Evolutionary conservation across 495 filamentous ascomycete genomes (phyloP).

Genomic region (Xylaria flabelliformis): DNA sequence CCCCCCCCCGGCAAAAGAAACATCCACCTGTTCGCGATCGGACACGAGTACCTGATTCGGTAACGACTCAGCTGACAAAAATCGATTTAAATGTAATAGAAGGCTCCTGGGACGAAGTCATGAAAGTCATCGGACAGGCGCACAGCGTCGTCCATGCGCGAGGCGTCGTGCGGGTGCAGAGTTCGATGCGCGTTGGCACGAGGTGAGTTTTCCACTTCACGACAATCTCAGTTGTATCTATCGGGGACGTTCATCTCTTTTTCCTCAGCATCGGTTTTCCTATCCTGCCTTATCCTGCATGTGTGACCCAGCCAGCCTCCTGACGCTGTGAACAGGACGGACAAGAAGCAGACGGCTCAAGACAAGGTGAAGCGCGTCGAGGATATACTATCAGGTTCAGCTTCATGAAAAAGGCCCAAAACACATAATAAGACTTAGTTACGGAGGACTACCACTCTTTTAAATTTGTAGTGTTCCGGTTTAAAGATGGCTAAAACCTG

Average conservation of each 20-base stretch:
- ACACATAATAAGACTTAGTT: neutral
- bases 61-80: no score
- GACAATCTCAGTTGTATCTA: neutral
- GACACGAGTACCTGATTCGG: no score
- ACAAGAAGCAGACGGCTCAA: conserved; percentile 55
- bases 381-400: conserved; percentile 42
- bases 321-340: conserved; percentile 43
- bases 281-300: neutral
- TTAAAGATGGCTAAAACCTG: conserved; percentile 13
- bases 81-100: conserved; percentile 49
- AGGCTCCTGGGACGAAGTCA: conserved; percentile 89
- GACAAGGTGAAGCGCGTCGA: conserved; percentile 56
- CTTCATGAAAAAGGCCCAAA: conserved; percentile 8
- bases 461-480: neutral
- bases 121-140: conserved; percentile 87
- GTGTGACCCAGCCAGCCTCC: neutral
- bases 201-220: conserved; percentile 59
- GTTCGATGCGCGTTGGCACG: conserved; percentile 84
- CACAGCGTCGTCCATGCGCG: conserved; percentile 83
- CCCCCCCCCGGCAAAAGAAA: no score
- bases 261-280: neutral
- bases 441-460: neutral
- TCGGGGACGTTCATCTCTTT: neutral
- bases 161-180: conserved; percentile 84
- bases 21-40: no score